Conservation (phyloP, 1,139 yeast species). For the Arxiozyma slooffiae region DNA sequence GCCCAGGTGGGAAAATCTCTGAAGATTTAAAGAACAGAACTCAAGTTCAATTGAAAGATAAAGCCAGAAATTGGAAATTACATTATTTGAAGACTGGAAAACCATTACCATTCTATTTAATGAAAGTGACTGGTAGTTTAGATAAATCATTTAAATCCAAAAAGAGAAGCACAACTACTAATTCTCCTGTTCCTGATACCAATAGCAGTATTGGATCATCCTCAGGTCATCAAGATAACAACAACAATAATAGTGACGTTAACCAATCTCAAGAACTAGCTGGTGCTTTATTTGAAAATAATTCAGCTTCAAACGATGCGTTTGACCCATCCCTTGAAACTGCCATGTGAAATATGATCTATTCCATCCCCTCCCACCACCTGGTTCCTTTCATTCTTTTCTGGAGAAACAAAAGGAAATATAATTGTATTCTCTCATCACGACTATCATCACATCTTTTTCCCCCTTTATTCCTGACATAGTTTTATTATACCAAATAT, state of each 20-base stretch:
- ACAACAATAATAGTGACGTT: not conserved
- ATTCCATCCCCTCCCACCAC: not conserved
- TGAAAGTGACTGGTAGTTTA: constrained; percentile 78
- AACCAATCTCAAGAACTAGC: constrained; percentile 3
- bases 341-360: constrained; percentile 8
- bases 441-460: not conserved
- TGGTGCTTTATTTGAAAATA: constrained; percentile 11
- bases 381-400: not conserved
- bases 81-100: constrained; percentile 62
- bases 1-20: constrained; percentile 81
- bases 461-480: not conserved
- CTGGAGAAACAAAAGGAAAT: not conserved
- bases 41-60: constrained; percentile 87
- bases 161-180: constrained; percentile 11
- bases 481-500: not conserved
- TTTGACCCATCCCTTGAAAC: constrained; percentile 20
- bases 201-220: not conserved
- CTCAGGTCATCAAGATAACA: constrained; percentile 2
- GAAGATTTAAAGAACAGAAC: constrained; percentile 79
- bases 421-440: not conserved
- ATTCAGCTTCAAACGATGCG: constrained; percentile 11
- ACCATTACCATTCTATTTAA: constrained; percentile 68
- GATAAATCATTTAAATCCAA: constrained; percentile 43
- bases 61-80: constrained; percentile 91
- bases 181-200: not conserved